Conservation (phyloP, 176 grass and related monocot genomes). For the Carex parvula region DNA sequence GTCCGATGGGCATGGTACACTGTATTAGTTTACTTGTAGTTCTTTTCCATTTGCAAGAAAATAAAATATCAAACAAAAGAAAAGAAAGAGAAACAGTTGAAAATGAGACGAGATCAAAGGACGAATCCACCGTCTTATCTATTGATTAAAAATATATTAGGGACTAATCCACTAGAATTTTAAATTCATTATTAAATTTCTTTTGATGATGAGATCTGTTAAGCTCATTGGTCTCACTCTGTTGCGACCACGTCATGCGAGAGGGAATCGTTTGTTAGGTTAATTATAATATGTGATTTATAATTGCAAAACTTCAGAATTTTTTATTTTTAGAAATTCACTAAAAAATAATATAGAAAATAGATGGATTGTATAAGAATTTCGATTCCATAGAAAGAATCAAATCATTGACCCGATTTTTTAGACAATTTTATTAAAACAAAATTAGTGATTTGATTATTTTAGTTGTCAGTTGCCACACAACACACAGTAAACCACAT, state of each 20-base stretch:
- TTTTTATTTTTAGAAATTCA: no score
- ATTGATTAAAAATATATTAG: background rate
- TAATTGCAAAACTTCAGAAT: no score
- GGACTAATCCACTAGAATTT: slow-evolving; percentile 1
- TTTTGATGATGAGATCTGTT: slow-evolving; percentile 13
- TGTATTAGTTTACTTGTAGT: background rate
- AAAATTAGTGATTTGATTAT: no score
- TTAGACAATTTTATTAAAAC: no score
- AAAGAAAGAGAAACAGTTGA: background rate
- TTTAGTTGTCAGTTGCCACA: no score
- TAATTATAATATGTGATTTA: background rate
- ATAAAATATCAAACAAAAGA: background rate
- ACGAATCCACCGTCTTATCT: background rate
- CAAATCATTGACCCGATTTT: no score
- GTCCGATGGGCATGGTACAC: no score
- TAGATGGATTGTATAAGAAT: no score
- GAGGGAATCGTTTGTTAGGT: background rate
- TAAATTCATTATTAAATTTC: background rate
- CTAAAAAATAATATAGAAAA: no score
- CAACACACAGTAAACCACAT: no score
- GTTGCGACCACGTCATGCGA: slow-evolving; percentile 5
- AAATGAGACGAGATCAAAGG: background rate
- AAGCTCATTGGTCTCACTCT: slow-evolving; percentile 15
- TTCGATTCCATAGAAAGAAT: no score
- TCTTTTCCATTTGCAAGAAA: background rate